Base-by-base conservation (phyloP, 2,329 filamentous ascomycete species). In the Colletotrichum caudatum region DNA sequence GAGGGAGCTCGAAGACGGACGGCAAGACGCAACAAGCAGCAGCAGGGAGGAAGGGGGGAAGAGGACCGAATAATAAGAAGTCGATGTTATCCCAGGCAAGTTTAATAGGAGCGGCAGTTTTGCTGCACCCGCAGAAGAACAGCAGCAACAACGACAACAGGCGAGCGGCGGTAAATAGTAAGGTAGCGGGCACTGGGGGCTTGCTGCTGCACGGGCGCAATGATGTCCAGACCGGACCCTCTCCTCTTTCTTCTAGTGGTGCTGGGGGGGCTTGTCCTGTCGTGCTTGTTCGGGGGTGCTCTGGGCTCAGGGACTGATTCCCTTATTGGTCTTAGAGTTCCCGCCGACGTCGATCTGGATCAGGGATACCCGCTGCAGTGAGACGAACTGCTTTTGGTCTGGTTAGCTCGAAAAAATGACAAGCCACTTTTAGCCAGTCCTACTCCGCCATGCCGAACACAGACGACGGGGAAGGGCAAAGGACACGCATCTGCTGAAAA, bases 291-390 rank as follows among this genome's bases (percentile, higher is more conserved):
- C 35, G 37, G 44, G 46, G 26, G 37, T 58, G 57, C 26, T 61
- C 58, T 59, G 69, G 61, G 60, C 35, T 59, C 66, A 72, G 66
- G 66, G 62, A 72, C 66, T 41, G 46, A 35, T 70, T 70, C 56
- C 70, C 66, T 70, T 69, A 56, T 62, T 71, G 66, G 66, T 72
- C 61, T 71, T 72, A 72, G 70, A 66, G 70, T 72, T 72, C 70
- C 70, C 66, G 61, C 51, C 66, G 66, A 72, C 56, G 70, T 71
- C 66, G 67, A 72, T 70, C 61, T 62, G 61, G 67, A 57, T 71
- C 70, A 66, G 66, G 70, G 66, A 61, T 71, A 67, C 58, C 61
- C 61, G 61, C 70, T 71, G 69, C 59, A 64, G 54, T 39, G 14
- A 54, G 46, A 50, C 46, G 69, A 71, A 69, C 69, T 64, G 69